Conservation (phyloP, 352 stramenopile genomes). For the Pythium grandisporangium region DNA sequence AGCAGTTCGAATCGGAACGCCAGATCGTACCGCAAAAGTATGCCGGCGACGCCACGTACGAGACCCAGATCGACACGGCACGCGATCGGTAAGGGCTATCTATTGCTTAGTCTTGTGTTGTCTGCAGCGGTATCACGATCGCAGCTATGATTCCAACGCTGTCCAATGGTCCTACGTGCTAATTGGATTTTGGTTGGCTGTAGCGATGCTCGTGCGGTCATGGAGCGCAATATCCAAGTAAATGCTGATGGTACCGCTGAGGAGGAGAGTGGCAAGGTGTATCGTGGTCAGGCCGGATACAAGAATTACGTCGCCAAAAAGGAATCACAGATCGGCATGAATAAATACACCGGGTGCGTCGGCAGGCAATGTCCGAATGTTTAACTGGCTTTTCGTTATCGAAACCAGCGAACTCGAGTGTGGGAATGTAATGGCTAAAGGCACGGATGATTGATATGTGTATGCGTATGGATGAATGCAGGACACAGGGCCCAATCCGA, state of each 20-base stretch:
- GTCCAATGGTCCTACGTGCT: too few relatives aligned
- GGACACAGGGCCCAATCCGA: conserved; percentile 92
- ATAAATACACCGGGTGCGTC: conserved; percentile 82
- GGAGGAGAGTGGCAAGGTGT: conserved; percentile 64
- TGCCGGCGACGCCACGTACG: conserved; percentile 75
- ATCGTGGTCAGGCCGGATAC: conserved; percentile 75
- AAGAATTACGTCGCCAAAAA: conserved; percentile 87
- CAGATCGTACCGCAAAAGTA: conserved; percentile 74
- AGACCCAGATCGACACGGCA: conserved; percentile 77
- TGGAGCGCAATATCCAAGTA: conserved; percentile 68
- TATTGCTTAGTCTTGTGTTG: not conserved
- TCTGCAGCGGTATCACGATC: not conserved
- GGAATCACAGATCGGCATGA: conserved; percentile 79
- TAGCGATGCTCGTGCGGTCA: conserved; percentile 67
- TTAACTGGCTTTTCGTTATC: not conserved
- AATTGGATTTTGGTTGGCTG: not conserved
- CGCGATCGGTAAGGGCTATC: conserved; percentile 35
- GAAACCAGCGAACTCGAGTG: too few relatives aligned
- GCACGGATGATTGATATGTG: too few relatives aligned
- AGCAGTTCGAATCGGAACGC: conserved; percentile 54
- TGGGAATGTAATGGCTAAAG: too few relatives aligned
- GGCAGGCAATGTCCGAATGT: not conserved
- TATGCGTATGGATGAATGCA: conserved; percentile 7
- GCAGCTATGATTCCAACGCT: too few relatives aligned
- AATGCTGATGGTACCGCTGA: conserved; percentile 68